Percentiles rank a stretch among this genome's conserved stretches.
phyloP scores from a whole-genome alignment of 2,329 filamentous ascomycete species.

The Raffaelea ambrosiae region DNA sequence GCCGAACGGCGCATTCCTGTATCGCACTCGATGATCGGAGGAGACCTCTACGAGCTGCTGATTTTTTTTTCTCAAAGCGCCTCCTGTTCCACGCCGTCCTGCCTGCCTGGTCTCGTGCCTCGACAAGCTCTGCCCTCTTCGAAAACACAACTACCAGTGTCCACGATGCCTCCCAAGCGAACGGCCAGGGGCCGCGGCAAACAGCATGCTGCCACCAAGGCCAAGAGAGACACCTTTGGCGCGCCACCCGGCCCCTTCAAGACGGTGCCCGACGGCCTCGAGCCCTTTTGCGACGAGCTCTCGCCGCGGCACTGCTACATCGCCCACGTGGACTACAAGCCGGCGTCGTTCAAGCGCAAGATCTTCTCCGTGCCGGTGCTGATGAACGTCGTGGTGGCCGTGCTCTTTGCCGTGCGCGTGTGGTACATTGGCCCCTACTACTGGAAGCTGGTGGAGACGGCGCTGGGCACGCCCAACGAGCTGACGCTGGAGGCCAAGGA shows the following conservation, averaged over 20 bases:
- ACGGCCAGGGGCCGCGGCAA: slow-evolving; percentile 17
- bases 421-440: slow-evolving; percentile 67
- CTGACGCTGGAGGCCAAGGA: slow-evolving; percentile 53
- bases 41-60: too few species aligned
- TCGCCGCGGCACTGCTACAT: slow-evolving; percentile 69
- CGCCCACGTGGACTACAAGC: slow-evolving; percentile 69
- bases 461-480: slow-evolving; percentile 58
- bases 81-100: too few species aligned
- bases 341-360: slow-evolving; percentile 64
- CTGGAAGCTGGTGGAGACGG: slow-evolving; percentile 52
- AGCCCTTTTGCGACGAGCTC: slow-evolving; percentile 59
- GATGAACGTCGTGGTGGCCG: slow-evolving; percentile 62
- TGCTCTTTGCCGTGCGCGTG: slow-evolving; percentile 59
- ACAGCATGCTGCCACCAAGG: slow-evolving; percentile 20
- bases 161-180: neutral
- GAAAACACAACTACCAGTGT: too few species aligned
- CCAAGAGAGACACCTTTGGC: neutral
- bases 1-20: too few species aligned
- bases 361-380: slow-evolving; percentile 73
- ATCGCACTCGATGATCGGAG: too few species aligned
- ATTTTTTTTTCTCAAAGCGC: too few species aligned
- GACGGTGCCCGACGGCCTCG: slow-evolving; percentile 51
- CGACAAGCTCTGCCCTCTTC: too few species aligned
- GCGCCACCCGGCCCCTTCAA: slow-evolving; percentile 58
- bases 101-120: too few species aligned